Base-by-base conservation (phyloP, 139 green algal species). In the Nannochloris sp. region DNA sequence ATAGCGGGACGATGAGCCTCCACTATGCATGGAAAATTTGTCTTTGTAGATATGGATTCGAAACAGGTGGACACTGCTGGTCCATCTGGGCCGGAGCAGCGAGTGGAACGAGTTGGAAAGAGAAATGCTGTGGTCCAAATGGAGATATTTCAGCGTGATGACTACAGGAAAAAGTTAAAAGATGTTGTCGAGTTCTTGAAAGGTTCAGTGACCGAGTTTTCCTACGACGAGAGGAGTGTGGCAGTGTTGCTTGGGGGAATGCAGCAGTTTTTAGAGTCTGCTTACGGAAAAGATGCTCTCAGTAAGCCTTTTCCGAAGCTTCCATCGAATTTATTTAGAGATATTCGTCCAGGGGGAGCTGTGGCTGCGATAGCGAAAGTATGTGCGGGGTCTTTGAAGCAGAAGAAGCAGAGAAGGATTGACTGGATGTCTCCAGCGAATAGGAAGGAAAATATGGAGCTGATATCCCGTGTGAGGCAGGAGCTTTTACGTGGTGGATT, bases 251-350 rank as follows among this genome's bases (percentile, higher is more conserved):
- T 93, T 4, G 70, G 69, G 16, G 75, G 85, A 37, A 64, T 93
- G n/a, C 64, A 80, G 60, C 81, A 94, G 67, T 94, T 94, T 49
- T 77, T 85, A 76, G 86, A 94, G 73, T 78, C 85, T 29, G 81
- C 81, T 4, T 69, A 53, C 11, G 86, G 86, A n/a, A 72, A 75
- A 21, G 77, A 88, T 29, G 85, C 75, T 15, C 62, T 75, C 44
- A 70, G 64, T 57, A 84, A 81, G 44, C 61, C 72, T 4, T 69
- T 73, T 40, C 79, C 71, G 11, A 83, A 83, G 49, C 66, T 86
- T 40, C 79, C 79, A 2, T 55, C 56, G 2, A 69, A 65, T 48
- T 57, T 82, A 49, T 67, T 86, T 12, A 55, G 49, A 12, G 72
- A 84, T 69, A 43, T 69, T 21, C 23, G 55, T 0, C 71, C 75